phyloP scores from a whole-genome alignment of 169 alveolate species.

The Eimeria maxima region DNA sequence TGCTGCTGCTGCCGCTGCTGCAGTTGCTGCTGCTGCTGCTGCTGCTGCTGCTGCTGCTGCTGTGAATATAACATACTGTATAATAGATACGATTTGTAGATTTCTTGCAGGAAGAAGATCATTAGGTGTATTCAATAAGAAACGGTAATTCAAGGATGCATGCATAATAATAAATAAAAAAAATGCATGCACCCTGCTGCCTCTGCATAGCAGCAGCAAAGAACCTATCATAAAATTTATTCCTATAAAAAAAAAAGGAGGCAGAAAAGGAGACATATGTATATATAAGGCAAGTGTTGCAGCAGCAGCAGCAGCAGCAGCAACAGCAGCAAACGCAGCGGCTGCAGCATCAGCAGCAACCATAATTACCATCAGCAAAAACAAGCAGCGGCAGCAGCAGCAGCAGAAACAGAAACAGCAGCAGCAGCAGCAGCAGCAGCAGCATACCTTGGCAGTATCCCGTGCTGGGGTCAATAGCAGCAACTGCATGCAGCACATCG shows the following conservation, averaged over 20 bases:
- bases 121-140: conserved; percentile 6
- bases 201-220: conserved; percentile 19
- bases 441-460: conserved; percentile 76
- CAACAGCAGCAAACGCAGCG: too few relatives aligned
- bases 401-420: neutral
- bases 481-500: conserved; percentile 59
- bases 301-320: conserved; percentile 20
- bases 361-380: too few relatives aligned
- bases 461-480: conserved; percentile 14
- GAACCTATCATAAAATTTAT: conserved; percentile 70
- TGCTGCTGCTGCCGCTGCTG: neutral
- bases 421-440: neutral
- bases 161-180: conserved; percentile 39
- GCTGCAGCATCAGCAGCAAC: too few relatives aligned
- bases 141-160: conserved; percentile 7
- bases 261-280: neutral
- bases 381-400: neutral
- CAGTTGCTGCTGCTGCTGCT: too few relatives aligned
- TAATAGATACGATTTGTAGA: neutral
- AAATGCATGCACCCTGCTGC: conserved; percentile 46
- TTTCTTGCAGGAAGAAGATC: conserved; percentile 62
- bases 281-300: neutral
- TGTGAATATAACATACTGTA: conserved; percentile 3
- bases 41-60: conserved; percentile 6
- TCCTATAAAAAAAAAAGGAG: neutral